Conservation (phyloP, 179 eudicot species). For the Patellifolia procumbens region DNA sequence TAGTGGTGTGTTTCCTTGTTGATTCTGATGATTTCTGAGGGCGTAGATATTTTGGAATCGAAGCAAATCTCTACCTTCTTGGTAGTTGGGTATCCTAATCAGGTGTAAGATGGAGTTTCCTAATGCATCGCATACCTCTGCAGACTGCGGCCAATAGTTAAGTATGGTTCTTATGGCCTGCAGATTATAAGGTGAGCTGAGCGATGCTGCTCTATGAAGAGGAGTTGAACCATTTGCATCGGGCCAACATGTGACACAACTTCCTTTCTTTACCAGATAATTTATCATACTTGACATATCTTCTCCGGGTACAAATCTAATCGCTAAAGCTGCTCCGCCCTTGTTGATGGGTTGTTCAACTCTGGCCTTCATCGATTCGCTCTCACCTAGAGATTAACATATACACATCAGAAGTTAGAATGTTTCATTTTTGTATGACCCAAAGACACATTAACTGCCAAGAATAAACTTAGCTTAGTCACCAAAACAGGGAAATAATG, state of each 20-base stretch:
- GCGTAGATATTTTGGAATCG: background rate
- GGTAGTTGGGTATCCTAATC: background rate
- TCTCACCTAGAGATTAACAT: background rate
- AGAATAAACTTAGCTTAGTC: no score
- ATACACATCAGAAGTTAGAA: background rate
- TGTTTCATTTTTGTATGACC: no score
- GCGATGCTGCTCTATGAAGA: conserved; percentile 17
- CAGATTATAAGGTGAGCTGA: background rate
- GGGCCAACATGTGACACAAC: background rate
- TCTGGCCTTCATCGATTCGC: background rate
- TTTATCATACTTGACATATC: background rate
- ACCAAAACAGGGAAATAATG: no score
- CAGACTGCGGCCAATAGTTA: conserved; percentile 11
- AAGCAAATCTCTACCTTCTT: background rate
- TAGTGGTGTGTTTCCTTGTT: conserved; percentile 25
- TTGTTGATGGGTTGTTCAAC: background rate
- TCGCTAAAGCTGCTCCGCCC: background rate
- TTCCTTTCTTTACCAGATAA: background rate
- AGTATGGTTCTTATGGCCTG: background rate
- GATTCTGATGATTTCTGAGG: conserved; percentile 7
- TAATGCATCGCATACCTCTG: background rate
- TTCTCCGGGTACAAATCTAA: background rate
- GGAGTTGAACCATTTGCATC: conserved; percentile 26
- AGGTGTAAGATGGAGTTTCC: conserved; percentile 25
- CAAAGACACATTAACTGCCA: no score